phyloP scores from a whole-genome alignment of 495 filamentous ascomycete genomes.

The Aspergillus haitiensis region DNA sequence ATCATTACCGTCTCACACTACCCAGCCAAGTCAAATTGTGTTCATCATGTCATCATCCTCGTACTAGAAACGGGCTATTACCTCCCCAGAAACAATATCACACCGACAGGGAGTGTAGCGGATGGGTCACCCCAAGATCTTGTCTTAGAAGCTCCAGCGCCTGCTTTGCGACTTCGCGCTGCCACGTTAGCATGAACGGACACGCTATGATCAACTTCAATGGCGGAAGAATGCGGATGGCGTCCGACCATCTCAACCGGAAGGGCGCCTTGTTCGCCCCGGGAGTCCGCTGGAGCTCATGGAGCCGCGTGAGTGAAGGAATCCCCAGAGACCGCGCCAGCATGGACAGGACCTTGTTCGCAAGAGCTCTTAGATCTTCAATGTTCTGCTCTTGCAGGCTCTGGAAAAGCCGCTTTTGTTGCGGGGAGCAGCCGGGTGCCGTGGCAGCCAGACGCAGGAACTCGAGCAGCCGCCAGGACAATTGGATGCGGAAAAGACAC shows the following conservation, averaged over 20 bases:
- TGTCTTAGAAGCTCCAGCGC: not conserved
- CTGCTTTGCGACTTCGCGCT: not conserved
- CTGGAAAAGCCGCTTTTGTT: not conserved
- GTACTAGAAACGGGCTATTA: not conserved
- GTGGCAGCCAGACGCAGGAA: not conserved
- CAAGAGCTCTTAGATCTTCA: not conserved
- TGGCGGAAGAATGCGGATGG: not conserved
- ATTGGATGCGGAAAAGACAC: not conserved
- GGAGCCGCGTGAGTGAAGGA: not conserved
- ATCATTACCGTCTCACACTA: too few species aligned
- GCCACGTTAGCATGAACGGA: not conserved
- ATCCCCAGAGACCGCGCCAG: not conserved
- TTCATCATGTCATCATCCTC: not conserved
- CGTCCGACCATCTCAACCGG: not conserved
- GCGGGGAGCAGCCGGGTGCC: not conserved
- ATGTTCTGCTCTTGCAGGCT: not conserved
- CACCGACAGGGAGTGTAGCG: not conserved
- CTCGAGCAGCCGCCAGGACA: not conserved
- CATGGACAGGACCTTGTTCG: slow-evolving; percentile 3
- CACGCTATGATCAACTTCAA: not conserved
- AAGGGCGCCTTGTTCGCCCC: not conserved
- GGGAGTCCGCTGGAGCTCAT: not conserved
- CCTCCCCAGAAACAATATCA: not conserved
- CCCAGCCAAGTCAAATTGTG: too few species aligned
- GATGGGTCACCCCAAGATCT: not conserved